Evolutionary conservation across 2,329 filamentous ascomycete genomes (phyloP), one percentile per base, ranked within the genome.

Genomic region (Daldinia sp.): DNA sequence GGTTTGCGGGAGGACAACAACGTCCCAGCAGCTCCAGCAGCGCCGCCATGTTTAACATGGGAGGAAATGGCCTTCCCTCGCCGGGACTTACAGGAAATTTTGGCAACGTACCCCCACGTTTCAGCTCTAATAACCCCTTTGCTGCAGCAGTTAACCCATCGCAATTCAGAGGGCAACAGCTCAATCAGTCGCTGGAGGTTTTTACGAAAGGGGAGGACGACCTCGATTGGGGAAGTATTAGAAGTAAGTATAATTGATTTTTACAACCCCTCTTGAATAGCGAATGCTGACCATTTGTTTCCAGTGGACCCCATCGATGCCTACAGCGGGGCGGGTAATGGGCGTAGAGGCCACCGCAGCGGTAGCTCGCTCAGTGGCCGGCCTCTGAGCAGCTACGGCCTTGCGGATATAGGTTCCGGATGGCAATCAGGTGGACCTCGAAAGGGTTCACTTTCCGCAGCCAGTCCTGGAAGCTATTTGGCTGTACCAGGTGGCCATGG

Each of bases 121-220:
- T 87, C 75, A 86, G 84, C 72, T 87, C 85, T 64, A 87, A 87
- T 73, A 87, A 87, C 68, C 85, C 85, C 1, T 87, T 86, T 66
- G 83, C 82, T 1, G 72, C 79, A 1, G 70, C 76, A 34, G 66
- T 75, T 54, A 60, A 60, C 72, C 71, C 77, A 30, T 19, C 68
- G 69, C 32, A 77, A 37, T 78, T 66, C 2, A 65, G 67, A 1
- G 64, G 70, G 52, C 58, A 75, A 34, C 68, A 68, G 10, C 64
- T 85, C 4, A 83, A 81, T 6, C 82, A 84, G 59, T 84, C 82
- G 5, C 82, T 88, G 27, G 85, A 87, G 67, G 81, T 88, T 19
- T 88, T 86, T 64, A 86, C 83, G 58, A 87, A 87, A 74, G 81
- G 82, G 64, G 82, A 86, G 53, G 84, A 87, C 68, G 81, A 83